A percentile compares a stretch with the other conserved stretches of the same genome.
These are phyloP conservation scores for Westerdykella aurantiaca DNA, from an alignment of 2,329 filamentous ascomycete genomes.

Conservation along the genomic window DNA sequence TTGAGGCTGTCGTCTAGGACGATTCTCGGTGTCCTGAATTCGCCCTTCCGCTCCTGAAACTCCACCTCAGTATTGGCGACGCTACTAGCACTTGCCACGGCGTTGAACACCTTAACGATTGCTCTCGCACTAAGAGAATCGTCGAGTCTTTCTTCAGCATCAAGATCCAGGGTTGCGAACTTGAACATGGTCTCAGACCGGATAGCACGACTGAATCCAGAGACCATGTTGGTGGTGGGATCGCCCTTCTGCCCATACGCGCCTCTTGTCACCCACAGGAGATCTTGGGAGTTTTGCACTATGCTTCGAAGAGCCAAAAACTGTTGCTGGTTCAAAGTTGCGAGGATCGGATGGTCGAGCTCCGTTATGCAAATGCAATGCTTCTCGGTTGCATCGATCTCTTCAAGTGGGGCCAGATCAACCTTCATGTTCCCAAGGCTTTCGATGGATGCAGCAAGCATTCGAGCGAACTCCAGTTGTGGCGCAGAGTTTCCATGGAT, in stretches of 20 bases:
- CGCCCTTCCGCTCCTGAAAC: slow-evolving; percentile 13
- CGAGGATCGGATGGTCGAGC: slow-evolving; percentile 8
- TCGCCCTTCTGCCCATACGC: slow-evolving; percentile 8
- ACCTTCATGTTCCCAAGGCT: slow-evolving; percentile 3
- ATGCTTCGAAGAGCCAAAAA: slow-evolving; percentile 7
- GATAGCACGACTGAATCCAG: slow-evolving; percentile 10
- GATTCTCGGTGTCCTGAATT: slow-evolving; percentile 14
- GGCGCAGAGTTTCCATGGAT: slow-evolving; percentile 9
- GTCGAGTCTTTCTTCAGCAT: slow-evolving; percentile 5
- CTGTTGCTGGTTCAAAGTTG: slow-evolving; percentile 4
- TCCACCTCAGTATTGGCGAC: slow-evolving; percentile 10
- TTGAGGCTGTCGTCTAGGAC: slow-evolving; percentile 16
- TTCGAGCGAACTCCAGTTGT: slow-evolving; percentile 10
- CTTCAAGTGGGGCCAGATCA: slow-evolving; percentile 5
- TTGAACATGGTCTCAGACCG: slow-evolving; percentile 13
- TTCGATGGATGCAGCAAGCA: slow-evolving; percentile 10
- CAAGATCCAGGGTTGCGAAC: slow-evolving; percentile 14
- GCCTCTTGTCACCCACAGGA: slow-evolving; percentile 19
- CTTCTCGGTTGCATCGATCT: slow-evolving; percentile 10
- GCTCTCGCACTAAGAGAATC: slow-evolving; percentile 1
- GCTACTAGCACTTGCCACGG: slow-evolving; percentile 2
- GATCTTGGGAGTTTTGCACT: slow-evolving; percentile 6
- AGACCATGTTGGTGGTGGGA: slow-evolving; percentile 9
- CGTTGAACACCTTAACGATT: slow-evolving; percentile 11
- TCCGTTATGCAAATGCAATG: slow-evolving; percentile 14